Conservation (phyloP, 2,329 filamentous ascomycete species). For the Fusarium pseudonygamai region DNA sequence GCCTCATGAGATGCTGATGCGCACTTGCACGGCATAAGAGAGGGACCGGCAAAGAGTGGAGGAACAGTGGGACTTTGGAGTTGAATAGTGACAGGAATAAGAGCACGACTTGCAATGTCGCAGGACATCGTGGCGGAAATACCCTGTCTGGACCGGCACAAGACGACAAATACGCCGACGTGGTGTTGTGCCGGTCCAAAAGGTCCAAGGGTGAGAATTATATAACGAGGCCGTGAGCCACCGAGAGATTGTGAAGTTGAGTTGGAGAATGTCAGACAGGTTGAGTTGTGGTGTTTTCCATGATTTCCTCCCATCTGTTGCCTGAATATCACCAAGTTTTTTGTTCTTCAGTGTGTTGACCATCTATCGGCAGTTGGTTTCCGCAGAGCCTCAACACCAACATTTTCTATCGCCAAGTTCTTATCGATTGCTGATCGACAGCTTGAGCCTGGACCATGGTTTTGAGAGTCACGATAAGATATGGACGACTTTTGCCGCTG, state of each 20-base stretch:
- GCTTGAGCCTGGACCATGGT: background rate
- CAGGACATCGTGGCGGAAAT: constrained; percentile 32
- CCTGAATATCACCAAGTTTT: background rate
- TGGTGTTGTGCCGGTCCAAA: constrained; percentile 14
- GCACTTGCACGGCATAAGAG: constrained; percentile 26
- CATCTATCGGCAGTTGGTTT: constrained; percentile 23
- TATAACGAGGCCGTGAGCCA: constrained; percentile 31
- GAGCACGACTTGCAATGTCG: constrained; percentile 21
- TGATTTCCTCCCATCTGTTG: background rate
- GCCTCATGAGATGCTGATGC: constrained; percentile 38
- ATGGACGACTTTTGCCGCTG: background rate
- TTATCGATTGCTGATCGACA: constrained; percentile 23
- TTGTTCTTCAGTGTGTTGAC: constrained; percentile 1
- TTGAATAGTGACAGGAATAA: constrained; percentile 21
- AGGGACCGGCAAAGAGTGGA: constrained; percentile 38
- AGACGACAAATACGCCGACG: constrained; percentile 30
- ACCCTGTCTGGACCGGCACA: constrained; percentile 34
- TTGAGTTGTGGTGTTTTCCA: constrained; percentile 10
- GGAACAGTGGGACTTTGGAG: constrained; percentile 20
- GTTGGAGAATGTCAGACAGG: background rate
- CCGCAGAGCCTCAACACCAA: constrained; percentile 36
- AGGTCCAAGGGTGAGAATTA: constrained; percentile 15
- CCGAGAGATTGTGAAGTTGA: background rate
- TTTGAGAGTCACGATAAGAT: constrained; percentile 22
- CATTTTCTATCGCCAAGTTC: background rate